These are phyloP conservation scores for Mycena floridula DNA, from an alignment of 768 basidiomycete species.

Conservation along the genomic window DNA sequence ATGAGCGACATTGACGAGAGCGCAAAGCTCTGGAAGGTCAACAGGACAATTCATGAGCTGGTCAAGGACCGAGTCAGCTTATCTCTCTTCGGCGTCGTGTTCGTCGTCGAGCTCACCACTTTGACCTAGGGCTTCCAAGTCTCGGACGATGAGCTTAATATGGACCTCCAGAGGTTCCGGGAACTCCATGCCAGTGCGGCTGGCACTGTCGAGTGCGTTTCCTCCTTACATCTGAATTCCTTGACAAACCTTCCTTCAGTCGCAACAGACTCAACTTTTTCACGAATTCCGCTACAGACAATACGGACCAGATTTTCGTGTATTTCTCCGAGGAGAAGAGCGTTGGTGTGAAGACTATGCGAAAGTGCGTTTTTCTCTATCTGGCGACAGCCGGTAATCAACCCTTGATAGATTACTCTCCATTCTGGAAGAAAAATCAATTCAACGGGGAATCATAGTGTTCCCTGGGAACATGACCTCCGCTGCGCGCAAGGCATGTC, in stretches of 20 bases:
- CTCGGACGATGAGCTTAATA: constrained; percentile 88
- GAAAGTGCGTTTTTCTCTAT: constrained; percentile 60
- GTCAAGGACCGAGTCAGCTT: constrained; percentile 83
- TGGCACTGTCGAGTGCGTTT: constrained; percentile 82
- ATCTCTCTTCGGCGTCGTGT: constrained; percentile 10
- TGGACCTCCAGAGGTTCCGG: constrained; percentile 80
- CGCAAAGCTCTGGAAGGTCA: constrained; percentile 92
- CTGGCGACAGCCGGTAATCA: neutral
- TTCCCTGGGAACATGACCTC: constrained; percentile 97
- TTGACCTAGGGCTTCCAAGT: constrained; percentile 96
- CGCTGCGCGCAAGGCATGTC: constrained; percentile 82
- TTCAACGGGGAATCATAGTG: constrained; percentile 88
- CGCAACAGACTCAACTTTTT: constrained; percentile 88
- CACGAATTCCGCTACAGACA: constrained; percentile 63
- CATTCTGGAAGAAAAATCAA: constrained; percentile 88
- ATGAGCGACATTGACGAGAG: constrained; percentile 77
- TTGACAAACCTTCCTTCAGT: constrained; percentile 39
- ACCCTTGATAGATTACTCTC: constrained; percentile 61
- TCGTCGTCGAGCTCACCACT: constrained; percentile 18
- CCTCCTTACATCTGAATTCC: constrained; percentile 4
- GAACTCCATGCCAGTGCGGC: constrained; percentile 61
- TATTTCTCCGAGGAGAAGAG: constrained; percentile 95
- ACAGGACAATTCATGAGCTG: constrained; percentile 93
- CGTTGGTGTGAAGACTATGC: constrained; percentile 96
- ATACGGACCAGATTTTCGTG: constrained; percentile 79